Base-by-base conservation (phyloP, 257 asterid genomes). In the Craterostigma plantagineum region DNA sequence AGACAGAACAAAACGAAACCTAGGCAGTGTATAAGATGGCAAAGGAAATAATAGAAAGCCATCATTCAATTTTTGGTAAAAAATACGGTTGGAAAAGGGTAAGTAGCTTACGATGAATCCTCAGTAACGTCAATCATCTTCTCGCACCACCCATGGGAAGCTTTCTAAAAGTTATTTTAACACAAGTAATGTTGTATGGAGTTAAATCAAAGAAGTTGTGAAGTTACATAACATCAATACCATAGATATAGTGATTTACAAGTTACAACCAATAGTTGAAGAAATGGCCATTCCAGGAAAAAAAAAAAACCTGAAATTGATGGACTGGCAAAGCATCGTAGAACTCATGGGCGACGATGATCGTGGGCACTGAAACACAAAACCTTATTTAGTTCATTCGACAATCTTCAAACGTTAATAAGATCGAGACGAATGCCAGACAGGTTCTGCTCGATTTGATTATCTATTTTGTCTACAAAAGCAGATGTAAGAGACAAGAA, bases 271-370 rank as follows among this genome's bases (percentile, higher is more conserved):
- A 36, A 36, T n/a, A 10, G 14, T 36, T 36, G 40, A 12, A 43
- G 46, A 8, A 14, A 43, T 7, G 18, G 6, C 53, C 34, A 33
- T 10, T 43, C 39, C 44, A 47, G 38, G 52, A 37, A 33, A 48
- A 49, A 42, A n/a, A 47, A 56, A 58, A 18, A 48, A 79, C 98
- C 98, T 90, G 98, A 75, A 90, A 90, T 55, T 79, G 98, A 68
- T 90, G 98, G 51, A 90, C 86, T 7, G 98, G 98, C 71, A 90
- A 63, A 46, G 98, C 98, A 66, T 90, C 98, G 47, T 62, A 90
- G 71, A 90, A 90, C 63, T 90, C 98, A 44, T 87, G 98, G 47
- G 83, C 98, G 36, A 87, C 62, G 66, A 87, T 61, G 67, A 87
- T 82, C 3, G 91, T 74, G 38, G 98, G 93, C 59, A 56, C 98